Evolutionary conservation across 352 stramenopile genomes (phyloP).

Genomic region (Phytophthora palmivora): DNA sequence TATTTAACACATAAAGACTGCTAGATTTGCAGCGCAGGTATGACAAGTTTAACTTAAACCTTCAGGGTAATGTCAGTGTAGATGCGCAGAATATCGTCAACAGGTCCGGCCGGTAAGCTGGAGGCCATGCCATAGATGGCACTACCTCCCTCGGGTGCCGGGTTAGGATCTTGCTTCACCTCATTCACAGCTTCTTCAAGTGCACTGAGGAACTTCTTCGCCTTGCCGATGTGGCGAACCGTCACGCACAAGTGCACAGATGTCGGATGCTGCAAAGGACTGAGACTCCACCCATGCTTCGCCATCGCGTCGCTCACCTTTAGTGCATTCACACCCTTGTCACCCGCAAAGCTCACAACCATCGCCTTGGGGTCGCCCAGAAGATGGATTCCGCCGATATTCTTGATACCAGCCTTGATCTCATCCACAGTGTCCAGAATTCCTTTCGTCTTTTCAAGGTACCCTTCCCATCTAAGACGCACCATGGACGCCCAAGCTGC

Average conservation of each 20-base stretch:
- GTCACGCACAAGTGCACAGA: constrained; percentile 97
- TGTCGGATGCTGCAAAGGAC: constrained; percentile 93
- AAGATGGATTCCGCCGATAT: constrained; percentile 80
- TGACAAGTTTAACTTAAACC: constrained; percentile 55
- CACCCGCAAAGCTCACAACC: constrained; percentile 79
- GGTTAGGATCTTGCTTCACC: constrained; percentile 75
- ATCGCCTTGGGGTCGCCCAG: constrained; percentile 82
- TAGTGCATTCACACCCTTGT: constrained; percentile 75
- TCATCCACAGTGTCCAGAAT: constrained; percentile 80
- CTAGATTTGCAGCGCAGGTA: not conserved
- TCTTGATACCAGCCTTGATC: constrained; percentile 79
- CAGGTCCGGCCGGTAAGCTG: constrained; percentile 90
- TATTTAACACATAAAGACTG: constrained; percentile 19
- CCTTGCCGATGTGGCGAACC: constrained; percentile 85
- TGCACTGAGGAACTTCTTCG: constrained; percentile 90
- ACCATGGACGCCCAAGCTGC: constrained; percentile 91
- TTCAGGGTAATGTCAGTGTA: constrained; percentile 96
- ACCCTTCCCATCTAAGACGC: constrained; percentile 80
- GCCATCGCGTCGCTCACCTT: constrained; percentile 87
- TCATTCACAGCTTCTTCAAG: constrained; percentile 68
- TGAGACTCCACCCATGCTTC: constrained; percentile 90
- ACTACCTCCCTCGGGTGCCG: constrained; percentile 81
- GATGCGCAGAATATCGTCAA: constrained; percentile 93
- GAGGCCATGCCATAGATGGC: constrained; percentile 95
- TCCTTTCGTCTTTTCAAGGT: constrained; percentile 74